Evolutionary conservation across 1,284 basidiomycete species (phyloP).

Genomic region (Coniferiporia weirii): DNA sequence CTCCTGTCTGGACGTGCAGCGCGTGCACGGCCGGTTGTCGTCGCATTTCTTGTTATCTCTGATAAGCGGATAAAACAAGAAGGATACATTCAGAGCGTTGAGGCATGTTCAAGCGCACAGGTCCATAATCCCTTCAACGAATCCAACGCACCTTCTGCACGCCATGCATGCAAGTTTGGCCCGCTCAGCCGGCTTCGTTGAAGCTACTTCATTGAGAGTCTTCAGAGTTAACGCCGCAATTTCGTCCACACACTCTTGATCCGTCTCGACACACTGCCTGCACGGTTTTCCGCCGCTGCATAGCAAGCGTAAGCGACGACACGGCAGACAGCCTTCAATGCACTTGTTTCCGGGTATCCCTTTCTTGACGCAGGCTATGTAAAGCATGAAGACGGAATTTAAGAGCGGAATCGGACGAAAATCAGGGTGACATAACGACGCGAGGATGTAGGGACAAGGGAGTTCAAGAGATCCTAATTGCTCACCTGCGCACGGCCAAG

Average conservation of each 20-base stretch:
- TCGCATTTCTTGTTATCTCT: conserved; percentile 59
- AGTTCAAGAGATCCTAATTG: not conserved
- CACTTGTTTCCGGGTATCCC: conserved; percentile 42
- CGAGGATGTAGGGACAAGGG: too few species aligned
- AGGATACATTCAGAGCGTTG: not conserved
- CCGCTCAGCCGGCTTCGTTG: conserved; percentile 35
- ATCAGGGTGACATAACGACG: too few species aligned
- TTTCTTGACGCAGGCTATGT: conserved; percentile 45
- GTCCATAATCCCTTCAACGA: not conserved
- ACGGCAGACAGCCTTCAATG: conserved; percentile 47
- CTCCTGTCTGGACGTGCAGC: conserved; percentile 47
- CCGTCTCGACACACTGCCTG: conserved; percentile 40
- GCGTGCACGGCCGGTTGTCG: conserved; percentile 51
- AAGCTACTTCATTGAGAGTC: conserved; percentile 23
- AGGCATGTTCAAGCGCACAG: not conserved
- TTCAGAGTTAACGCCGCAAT: conserved; percentile 1
- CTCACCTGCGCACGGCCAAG: conserved; percentile 33
- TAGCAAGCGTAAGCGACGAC: conserved; percentile 46
- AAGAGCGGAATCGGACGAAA: not conserved
- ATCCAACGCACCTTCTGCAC: conserved; percentile 36
- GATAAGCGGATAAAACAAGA: not conserved
- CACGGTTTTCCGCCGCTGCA: conserved; percentile 52
- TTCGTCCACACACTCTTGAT: conserved; percentile 36
- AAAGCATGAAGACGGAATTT: not conserved
- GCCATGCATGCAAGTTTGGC: conserved; percentile 51